Conservation (phyloP, 2,329 filamentous ascomycete genomes). For the Xylaria sp. region DNA sequence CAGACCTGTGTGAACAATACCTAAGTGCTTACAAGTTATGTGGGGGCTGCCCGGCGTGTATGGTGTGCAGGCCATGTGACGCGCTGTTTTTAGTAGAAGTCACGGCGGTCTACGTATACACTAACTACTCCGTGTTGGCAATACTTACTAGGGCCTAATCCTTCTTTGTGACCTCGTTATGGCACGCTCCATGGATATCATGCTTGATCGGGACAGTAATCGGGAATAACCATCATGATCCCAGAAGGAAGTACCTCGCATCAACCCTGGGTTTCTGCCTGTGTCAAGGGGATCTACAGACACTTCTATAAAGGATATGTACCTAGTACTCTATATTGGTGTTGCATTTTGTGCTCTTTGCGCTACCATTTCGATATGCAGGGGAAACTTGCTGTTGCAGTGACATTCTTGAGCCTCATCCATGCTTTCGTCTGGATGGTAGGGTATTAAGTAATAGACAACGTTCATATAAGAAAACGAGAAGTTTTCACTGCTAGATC, state of each 20-base stretch:
- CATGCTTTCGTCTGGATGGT: not conserved
- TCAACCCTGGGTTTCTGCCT: not conserved
- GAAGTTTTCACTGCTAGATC: not conserved
- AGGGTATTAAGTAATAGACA: not conserved
- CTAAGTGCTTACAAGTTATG: not conserved
- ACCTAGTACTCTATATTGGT: not conserved
- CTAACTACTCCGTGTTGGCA: not conserved
- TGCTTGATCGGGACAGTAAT: slow-evolving; percentile 1
- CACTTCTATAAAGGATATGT: not conserved
- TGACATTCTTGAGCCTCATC: slow-evolving; percentile 10
- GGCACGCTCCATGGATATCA: slow-evolving; percentile 6
- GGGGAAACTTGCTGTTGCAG: not conserved
- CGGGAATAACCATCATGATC: not conserved
- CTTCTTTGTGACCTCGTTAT: slow-evolving; percentile 9
- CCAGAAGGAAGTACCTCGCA: not conserved
- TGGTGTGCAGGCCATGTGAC: slow-evolving; percentile 2
- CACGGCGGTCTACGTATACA: not conserved
- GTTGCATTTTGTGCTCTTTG: not conserved
- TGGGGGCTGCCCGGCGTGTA: not conserved
- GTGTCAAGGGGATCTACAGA: not conserved
- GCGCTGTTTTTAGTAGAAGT: not conserved
- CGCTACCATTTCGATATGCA: not conserved
- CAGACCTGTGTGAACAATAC: too few species aligned
- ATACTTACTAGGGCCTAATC: not conserved
- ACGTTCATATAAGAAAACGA: not conserved